Conservation (phyloP, 306 rosid species). For the Abrus precatorius region DNA sequence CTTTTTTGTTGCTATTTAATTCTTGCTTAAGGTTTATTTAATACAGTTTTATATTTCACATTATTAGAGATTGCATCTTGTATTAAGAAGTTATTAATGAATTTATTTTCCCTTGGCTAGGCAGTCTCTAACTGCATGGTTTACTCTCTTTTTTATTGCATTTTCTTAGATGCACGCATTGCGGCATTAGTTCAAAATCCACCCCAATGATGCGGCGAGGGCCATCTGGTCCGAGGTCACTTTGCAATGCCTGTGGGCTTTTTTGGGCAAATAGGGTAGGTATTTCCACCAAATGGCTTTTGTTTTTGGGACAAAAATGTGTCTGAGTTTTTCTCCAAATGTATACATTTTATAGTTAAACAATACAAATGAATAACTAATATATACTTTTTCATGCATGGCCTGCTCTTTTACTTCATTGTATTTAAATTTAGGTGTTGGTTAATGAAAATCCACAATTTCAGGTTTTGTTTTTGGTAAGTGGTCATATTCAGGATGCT, state of each 20-base stretch:
- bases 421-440: constrained; percentile 14
- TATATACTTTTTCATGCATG: constrained; percentile 18
- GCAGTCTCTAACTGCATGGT: constrained; percentile 16
- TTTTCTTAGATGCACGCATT: constrained; percentile 78
- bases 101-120: constrained; percentile 16
- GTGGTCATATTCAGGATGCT: not conserved
- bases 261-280: constrained; percentile 95
- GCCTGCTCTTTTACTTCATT: not conserved
- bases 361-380: not conserved
- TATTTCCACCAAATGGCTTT: constrained; percentile 45
- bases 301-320: not conserved
- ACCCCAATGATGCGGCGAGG: constrained; percentile 99
- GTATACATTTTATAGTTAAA: constrained; percentile 5
- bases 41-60: constrained; percentile 9
- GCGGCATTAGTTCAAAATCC: constrained; percentile 86
- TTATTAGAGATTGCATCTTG: constrained; percentile 19
- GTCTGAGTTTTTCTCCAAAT: not conserved
- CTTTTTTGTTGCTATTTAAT: constrained; percentile 3
- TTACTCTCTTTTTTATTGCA: constrained; percentile 43
- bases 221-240: constrained; percentile 94
- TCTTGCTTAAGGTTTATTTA: not conserved
- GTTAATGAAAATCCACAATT: not conserved
- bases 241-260: constrained; percentile 97
- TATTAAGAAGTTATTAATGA: constrained; percentile 7
- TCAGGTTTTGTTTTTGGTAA: not conserved